Evolutionary conservation across 78 protist species (phyloP).

Genomic region (Tieghemostelium lacteum): DNA sequence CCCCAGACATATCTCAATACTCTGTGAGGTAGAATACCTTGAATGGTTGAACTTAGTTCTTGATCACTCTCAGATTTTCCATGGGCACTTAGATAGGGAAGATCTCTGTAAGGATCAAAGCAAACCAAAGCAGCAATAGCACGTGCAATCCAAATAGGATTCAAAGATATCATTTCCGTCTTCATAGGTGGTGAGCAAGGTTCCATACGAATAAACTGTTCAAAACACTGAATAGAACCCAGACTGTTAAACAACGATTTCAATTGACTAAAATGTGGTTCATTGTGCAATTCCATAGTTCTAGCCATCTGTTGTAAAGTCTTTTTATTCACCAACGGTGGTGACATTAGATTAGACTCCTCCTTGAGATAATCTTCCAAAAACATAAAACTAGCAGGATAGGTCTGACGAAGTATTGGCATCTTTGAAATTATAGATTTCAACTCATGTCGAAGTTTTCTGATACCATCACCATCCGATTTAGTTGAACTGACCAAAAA

Average conservation of each 20-base stretch:
- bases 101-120: slow-evolving; percentile 4
- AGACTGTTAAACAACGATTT: slow-evolving; percentile 52
- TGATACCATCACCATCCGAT: slow-evolving; percentile 51
- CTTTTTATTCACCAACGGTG: slow-evolving; percentile 48
- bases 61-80: neutral
- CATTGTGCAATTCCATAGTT: slow-evolving; percentile 66
- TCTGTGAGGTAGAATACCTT: slow-evolving; percentile 40
- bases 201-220: slow-evolving; percentile 62
- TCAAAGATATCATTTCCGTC: slow-evolving; percentile 54
- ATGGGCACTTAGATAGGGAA: slow-evolving; percentile 6
- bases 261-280: slow-evolving; percentile 70
- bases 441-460: slow-evolving; percentile 30
- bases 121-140: slow-evolving; percentile 44
- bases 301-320: slow-evolving; percentile 43
- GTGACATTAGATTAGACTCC: slow-evolving; percentile 58
- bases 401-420: slow-evolving; percentile 55
- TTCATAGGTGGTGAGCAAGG: slow-evolving; percentile 47
- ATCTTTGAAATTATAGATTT: slow-evolving; percentile 31
- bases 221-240: slow-evolving; percentile 54
- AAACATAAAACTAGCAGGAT: slow-evolving; percentile 60
- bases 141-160: slow-evolving; percentile 62
- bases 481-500: slow-evolving; percentile 20
- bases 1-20: slow-evolving; percentile 61
- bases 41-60: neutral
- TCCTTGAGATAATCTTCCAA: slow-evolving; percentile 59